Base-by-base conservation (phyloP, 345 rosid genomes). In the Moringa oleifera region DNA sequence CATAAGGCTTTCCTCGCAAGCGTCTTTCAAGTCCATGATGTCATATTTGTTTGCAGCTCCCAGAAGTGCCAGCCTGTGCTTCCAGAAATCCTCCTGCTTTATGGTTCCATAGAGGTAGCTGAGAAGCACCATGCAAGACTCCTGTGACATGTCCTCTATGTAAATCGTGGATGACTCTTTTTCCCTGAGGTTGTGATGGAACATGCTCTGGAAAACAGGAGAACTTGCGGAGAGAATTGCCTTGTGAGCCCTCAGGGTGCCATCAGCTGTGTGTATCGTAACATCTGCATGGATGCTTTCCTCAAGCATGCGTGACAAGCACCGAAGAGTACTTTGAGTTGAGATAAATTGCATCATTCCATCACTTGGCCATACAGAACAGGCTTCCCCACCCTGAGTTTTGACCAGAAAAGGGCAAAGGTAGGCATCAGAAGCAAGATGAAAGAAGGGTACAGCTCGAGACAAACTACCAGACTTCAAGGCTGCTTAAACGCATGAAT, bases 41-140 rank as follows among this genome's bases (percentile, higher is more conserved):
- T 84, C 94, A 25, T 90, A 93, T 64, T 93, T 93, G 81, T 93
- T 84, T 18, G 97, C 94, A 0, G 97, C 96, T 2, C 94, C 89
- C 5, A 88, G 76, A 55, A 93, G 73, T 0, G 90, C 73, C 51
- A 88, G 76, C 16, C 98, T 60, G 77, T 93, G 97, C 82, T 85
- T 86, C 97, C 96, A 86, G 75, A 93, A 93, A n/a, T 86, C 89
- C 64, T 83, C 89, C 68, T 84, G 87, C 21, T 81, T 78, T 66
- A 90, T 81, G 73, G 74, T 86, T 25, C 98, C 98, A 49, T 93
- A 93, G 68, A 93, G 66, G 83, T 85, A 87, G 67, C 81, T 75
- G n/a, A 93, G 76, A 13, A 93, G 86, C 67, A 87, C 83, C 75
- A 60, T 77, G 80, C 98, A 93, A 55, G 96, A 83, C 59, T 89